These are phyloP conservation scores for Kandelia obovata DNA, from an alignment of 345 rosid genomes.

Conservation along the genomic window DNA sequence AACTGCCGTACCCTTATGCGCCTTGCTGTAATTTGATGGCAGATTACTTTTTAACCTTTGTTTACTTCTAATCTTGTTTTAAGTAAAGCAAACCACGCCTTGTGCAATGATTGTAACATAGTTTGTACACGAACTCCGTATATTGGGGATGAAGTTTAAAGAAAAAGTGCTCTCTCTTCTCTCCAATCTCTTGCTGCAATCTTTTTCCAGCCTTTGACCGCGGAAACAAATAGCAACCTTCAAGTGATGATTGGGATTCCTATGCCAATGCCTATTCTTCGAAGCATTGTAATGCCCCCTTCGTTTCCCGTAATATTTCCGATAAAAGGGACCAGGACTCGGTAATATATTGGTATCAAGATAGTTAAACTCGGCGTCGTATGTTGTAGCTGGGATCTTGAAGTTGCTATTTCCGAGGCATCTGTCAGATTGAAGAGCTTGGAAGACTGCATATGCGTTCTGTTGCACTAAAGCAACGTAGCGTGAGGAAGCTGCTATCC, in stretches of 20 bases:
- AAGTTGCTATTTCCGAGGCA: constrained; percentile 33
- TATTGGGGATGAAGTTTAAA: too few species aligned
- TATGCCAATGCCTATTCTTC: constrained; percentile 43
- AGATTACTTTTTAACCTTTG: too few species aligned
- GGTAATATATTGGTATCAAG: constrained; percentile 44
- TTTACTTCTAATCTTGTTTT: too few species aligned
- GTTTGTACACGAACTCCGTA: too few species aligned
- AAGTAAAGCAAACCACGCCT: too few species aligned
- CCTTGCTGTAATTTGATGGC: too few species aligned
- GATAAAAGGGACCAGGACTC: constrained; percentile 33
- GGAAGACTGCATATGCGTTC: constrained; percentile 44
- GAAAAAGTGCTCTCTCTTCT: too few species aligned
- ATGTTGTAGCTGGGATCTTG: constrained; percentile 45
- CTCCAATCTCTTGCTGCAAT: too few species aligned
- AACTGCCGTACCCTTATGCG: too few species aligned
- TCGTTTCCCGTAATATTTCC: constrained; percentile 39
- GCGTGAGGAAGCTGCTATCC: constrained; percentile 32
- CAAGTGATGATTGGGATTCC: constrained; percentile 19
- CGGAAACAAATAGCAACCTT: too few species aligned
- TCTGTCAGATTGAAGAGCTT: constrained; percentile 41
- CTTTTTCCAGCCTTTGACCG: too few species aligned
- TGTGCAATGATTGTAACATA: too few species aligned
- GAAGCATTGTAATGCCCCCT: constrained; percentile 46
- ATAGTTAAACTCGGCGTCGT: constrained; percentile 36
- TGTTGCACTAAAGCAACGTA: constrained; percentile 36